A percentile compares a stretch with the other conserved stretches of the same genome.
phyloP scores from a whole-genome alignment of 179 eudicot genomes.

The Beta macrorhiza region DNA sequence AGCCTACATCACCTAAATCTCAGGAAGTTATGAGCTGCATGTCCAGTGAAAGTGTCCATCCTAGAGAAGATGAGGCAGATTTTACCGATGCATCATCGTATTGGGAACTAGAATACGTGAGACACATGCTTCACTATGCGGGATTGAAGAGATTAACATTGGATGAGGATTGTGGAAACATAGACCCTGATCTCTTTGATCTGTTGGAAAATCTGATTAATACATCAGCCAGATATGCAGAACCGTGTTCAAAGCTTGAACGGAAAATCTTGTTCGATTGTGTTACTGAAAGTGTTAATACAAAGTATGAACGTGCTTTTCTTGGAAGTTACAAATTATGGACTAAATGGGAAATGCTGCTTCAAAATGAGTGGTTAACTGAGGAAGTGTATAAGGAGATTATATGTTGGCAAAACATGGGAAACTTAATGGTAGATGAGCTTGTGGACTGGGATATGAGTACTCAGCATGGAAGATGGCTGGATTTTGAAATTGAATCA shows the following conservation, averaged over 20 bases:
- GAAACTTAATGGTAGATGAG: conserved; percentile 64
- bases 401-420: conserved; percentile 40
- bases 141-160: conserved; percentile 47
- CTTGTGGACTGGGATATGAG: conserved; percentile 88
- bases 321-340: conserved; percentile 39
- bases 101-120: conserved; percentile 71
- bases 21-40: conserved; percentile 38
- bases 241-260: conserved; percentile 38
- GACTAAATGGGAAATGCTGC: conserved; percentile 35
- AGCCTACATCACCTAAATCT: conserved; percentile 37
- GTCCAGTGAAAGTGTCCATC: conserved; percentile 38
- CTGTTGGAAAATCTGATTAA: conserved; percentile 53
- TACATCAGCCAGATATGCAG: conserved; percentile 35
- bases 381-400: conserved; percentile 44
- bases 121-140: conserved; percentile 45
- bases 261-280: conserved; percentile 40
- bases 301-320: conserved; percentile 26
- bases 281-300: conserved; percentile 36
- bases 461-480: conserved; percentile 64
- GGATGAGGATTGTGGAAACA: conserved; percentile 39
- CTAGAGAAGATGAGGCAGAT: conserved; percentile 50
- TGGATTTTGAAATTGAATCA: conserved; percentile 67
- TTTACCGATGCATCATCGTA: conserved; percentile 57
- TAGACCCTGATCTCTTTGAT: conserved; percentile 57
- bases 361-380: conserved; percentile 36